Conservation (phyloP, 495 filamentous ascomycete species). For the Jackrogersella minutella region DNA sequence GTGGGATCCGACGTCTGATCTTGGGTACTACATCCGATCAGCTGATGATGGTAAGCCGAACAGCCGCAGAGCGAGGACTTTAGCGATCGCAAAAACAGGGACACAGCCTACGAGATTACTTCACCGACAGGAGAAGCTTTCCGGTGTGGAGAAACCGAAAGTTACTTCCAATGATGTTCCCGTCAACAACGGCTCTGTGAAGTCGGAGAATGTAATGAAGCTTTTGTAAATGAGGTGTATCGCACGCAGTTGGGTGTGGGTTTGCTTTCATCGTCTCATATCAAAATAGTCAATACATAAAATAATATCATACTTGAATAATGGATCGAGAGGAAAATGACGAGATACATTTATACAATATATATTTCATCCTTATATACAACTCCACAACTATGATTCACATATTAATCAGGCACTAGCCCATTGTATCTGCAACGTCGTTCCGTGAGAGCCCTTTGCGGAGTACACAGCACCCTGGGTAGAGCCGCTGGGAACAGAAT, state of each 20-base stretch:
- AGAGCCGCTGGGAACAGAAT: slow-evolving; percentile 62
- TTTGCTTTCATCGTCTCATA: too few species aligned
- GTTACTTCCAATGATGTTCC: background rate
- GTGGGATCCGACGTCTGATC: slow-evolving; percentile 42
- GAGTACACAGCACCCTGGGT: slow-evolving; percentile 52
- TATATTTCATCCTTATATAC: too few species aligned
- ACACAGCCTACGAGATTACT: slow-evolving; percentile 10
- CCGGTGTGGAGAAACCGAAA: slow-evolving; percentile 7
- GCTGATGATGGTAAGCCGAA: slow-evolving; percentile 20
- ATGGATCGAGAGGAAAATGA: too few species aligned
- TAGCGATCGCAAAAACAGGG: slow-evolving; percentile 12
- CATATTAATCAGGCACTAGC: background rate
- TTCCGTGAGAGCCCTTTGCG: slow-evolving; percentile 22
- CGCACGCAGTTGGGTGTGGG: too few species aligned
- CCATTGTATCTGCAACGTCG: slow-evolving; percentile 39
- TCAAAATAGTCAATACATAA: too few species aligned
- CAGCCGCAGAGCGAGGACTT: slow-evolving; percentile 3
- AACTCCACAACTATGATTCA: too few species aligned
- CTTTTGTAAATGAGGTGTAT: too few species aligned
- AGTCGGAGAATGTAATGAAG: too few species aligned
- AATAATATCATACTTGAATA: too few species aligned
- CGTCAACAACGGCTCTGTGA: background rate
- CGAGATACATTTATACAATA: too few species aligned
- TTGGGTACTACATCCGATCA: slow-evolving; percentile 41
- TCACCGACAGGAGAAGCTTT: slow-evolving; percentile 14